These are phyloP conservation scores for Solanum stenotomum DNA, from an alignment of 257 asterid species.

Conservation along the genomic window DNA sequence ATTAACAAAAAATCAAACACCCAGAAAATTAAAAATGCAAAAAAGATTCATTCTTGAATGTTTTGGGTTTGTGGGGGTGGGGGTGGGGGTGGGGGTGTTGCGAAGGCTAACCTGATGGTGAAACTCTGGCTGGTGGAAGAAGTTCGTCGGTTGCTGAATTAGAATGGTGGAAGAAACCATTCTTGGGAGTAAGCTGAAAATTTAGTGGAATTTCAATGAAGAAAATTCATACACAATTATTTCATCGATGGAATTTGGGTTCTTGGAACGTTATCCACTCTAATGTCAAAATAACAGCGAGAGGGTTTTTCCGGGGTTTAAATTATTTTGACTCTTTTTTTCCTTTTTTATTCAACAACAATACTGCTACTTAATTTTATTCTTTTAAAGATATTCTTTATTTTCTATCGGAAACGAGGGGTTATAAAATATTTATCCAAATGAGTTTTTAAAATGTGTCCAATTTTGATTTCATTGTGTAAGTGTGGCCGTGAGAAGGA, in stretches of 20 bases:
- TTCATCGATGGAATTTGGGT: not conserved
- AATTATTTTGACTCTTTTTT: too few species aligned
- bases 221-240: not conserved
- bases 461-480: not conserved
- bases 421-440: not conserved
- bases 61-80: not conserved
- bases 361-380: not conserved
- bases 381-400: not conserved
- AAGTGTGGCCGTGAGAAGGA: not conserved
- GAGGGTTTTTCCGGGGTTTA: not conserved
- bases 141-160: not conserved
- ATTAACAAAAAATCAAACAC: slow-evolving; percentile 1
- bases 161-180: slow-evolving; percentile 1
- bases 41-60: not conserved
- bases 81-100: not conserved
- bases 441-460: not conserved
- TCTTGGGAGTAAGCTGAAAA: not conserved
- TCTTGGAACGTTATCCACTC: not conserved
- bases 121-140: not conserved
- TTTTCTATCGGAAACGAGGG: not conserved
- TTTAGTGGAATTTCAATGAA: not conserved
- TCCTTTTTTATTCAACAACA: too few species aligned
- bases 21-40: not conserved
- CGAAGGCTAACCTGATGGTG: not conserved
- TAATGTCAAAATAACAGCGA: not conserved